Evolutionary conservation across 2,329 filamentous ascomycete genomes (phyloP).

Genomic region (Ceratocystis eucalypticola): DNA sequence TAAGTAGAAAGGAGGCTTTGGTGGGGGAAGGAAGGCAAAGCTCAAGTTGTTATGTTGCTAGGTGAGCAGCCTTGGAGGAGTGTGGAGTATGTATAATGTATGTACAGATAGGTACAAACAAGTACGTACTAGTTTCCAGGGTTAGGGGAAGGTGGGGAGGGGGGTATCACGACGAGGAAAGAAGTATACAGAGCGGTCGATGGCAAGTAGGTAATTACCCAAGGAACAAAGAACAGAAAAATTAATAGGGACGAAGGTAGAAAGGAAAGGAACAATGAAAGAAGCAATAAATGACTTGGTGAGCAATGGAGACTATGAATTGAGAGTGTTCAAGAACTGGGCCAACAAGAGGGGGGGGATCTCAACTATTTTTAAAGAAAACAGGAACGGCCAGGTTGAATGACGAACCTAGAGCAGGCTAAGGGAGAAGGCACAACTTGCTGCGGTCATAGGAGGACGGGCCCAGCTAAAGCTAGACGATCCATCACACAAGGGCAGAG

Average conservation of each 20-base stretch:
- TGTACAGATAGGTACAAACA: not conserved
- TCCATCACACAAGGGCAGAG: not conserved
- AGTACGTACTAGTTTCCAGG: slow-evolving; percentile 5
- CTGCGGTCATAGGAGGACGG: not conserved
- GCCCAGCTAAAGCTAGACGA: not conserved
- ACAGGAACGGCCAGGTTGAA: not conserved
- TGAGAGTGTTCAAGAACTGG: not conserved
- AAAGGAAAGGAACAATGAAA: not conserved
- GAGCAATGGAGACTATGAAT: not conserved
- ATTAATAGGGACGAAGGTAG: not conserved
- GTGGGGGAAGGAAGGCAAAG: slow-evolving; percentile 8
- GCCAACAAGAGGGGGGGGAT: slow-evolving; percentile 2
- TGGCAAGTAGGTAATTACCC: not conserved
- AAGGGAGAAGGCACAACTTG: slow-evolving; percentile 1
- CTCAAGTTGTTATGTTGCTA: slow-evolving; percentile 8
- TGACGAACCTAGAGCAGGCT: slow-evolving; percentile 4
- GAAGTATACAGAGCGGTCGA: slow-evolving; percentile 7
- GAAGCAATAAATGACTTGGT: not conserved
- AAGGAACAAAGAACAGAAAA: not conserved
- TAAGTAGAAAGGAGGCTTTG: slow-evolving; percentile 16
- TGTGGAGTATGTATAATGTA: slow-evolving; percentile 15
- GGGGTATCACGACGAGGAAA: slow-evolving; percentile 19
- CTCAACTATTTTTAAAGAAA: not conserved
- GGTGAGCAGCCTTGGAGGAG: not conserved
- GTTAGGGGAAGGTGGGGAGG: slow-evolving; percentile 13